A percentile compares a stretch with the other conserved stretches of the same genome.
Conservation (phyloP, 2,329 filamentous ascomycete species). For the Hymenoscyphus linearis region DNA sequence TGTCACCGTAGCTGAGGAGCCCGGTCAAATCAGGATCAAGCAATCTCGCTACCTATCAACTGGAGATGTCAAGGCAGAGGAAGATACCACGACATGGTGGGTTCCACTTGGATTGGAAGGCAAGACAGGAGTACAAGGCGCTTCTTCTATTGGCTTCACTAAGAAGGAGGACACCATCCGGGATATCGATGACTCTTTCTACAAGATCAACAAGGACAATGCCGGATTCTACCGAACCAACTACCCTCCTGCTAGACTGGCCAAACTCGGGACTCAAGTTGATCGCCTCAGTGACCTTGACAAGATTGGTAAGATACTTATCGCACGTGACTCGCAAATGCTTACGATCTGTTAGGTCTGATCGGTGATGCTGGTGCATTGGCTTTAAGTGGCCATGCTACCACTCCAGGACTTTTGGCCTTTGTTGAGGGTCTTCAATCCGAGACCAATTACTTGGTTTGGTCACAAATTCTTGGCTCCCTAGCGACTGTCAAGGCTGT, state of each 20-base stretch:
- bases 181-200: constrained; percentile 73
- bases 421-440: constrained; percentile 79
- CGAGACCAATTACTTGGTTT: constrained; percentile 83
- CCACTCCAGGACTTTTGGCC: constrained; percentile 73
- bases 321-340: background rate
- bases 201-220: constrained; percentile 88
- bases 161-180: constrained; percentile 71
- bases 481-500: constrained; percentile 75
- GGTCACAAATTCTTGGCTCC: constrained; percentile 77
- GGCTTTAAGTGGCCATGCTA: constrained; percentile 79
- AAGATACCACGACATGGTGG: constrained; percentile 94
- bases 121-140: constrained; percentile 57
- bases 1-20: constrained; percentile 77
- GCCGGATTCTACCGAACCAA: constrained; percentile 91
- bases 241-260: constrained; percentile 78
- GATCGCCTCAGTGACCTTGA: constrained; percentile 76
- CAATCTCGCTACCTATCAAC: constrained; percentile 89
- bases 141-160: constrained; percentile 63
- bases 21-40: constrained; percentile 73
- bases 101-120: constrained; percentile 82
- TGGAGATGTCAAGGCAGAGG: constrained; percentile 84
- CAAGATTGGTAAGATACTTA: constrained; percentile 62
- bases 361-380: constrained; percentile 86
- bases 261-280: constrained; percentile 72
- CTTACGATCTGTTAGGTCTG: constrained; percentile 38